These are phyloP conservation scores for Musa troglodytarum DNA, from an alignment of 176 grass and related monocot species.

Conservation along the genomic window DNA sequence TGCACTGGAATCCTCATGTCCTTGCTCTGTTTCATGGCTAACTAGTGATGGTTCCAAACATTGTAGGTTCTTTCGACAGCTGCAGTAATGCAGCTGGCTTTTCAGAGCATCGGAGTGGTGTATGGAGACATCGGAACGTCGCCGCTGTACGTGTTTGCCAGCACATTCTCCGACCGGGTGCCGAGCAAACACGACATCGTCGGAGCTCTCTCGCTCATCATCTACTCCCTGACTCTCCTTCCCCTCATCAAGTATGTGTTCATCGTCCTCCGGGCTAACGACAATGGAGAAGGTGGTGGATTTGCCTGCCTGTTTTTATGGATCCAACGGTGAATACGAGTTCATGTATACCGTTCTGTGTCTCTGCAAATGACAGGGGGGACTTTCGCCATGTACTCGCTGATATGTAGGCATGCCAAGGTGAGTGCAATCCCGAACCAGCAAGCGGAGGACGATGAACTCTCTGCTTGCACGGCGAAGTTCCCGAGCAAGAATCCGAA, in stretches of 20 bases:
- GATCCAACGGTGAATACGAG: too few species aligned
- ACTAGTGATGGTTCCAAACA: too few species aligned
- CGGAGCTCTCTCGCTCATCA: slow-evolving; percentile 57
- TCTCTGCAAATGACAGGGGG: slow-evolving; percentile 32
- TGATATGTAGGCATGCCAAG: slow-evolving; percentile 59
- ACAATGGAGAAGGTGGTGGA: slow-evolving; percentile 60
- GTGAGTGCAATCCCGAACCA: slow-evolving; percentile 55
- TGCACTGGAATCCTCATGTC: too few species aligned
- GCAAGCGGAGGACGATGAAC: slow-evolving; percentile 48
- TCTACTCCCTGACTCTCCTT: slow-evolving; percentile 51
- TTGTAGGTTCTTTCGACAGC: too few species aligned
- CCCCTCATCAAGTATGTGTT: slow-evolving; percentile 69
- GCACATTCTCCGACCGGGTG: slow-evolving; percentile 56
- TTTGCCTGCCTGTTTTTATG: not conserved
- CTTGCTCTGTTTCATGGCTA: too few species aligned
- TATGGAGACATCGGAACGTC: slow-evolving; percentile 79
- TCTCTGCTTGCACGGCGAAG: slow-evolving; percentile 57
- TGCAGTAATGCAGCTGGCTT: slow-evolving; percentile 32
- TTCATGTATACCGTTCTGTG: not conserved
- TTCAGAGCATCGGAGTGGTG: slow-evolving; percentile 64
- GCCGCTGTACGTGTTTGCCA: slow-evolving; percentile 50
- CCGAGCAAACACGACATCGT: slow-evolving; percentile 36
- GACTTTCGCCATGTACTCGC: slow-evolving; percentile 67
- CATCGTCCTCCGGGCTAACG: slow-evolving; percentile 59
- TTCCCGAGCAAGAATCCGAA: slow-evolving; percentile 22